Evolutionary conservation across 257 asterid species (phyloP).

Genomic region (Gynochthodes officinalis): DNA sequence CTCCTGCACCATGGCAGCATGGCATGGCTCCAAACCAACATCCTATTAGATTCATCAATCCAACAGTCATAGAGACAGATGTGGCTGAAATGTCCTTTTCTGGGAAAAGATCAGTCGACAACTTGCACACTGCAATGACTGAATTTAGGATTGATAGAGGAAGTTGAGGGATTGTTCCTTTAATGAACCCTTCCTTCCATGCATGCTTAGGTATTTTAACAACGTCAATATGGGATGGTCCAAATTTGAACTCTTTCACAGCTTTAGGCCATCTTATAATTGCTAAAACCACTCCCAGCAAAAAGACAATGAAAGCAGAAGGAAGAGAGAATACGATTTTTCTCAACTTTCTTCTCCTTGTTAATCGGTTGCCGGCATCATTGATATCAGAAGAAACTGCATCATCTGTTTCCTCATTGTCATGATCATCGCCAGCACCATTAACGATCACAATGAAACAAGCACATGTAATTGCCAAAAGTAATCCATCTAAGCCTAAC

Average conservation of each 20-base stretch:
- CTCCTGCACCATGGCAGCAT: constrained; percentile 83
- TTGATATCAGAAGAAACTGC: constrained; percentile 2
- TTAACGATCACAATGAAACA: constrained; percentile 51
- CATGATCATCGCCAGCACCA: constrained; percentile 52
- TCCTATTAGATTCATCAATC: constrained; percentile 69
- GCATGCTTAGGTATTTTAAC: constrained; percentile 49
- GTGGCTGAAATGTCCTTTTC: constrained; percentile 58
- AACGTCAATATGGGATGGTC: constrained; percentile 52
- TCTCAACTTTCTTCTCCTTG: constrained; percentile 19
- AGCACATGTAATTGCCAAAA: constrained; percentile 57
- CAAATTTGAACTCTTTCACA: constrained; percentile 45
- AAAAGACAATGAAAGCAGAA: constrained; percentile 58
- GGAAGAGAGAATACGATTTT: constrained; percentile 46
- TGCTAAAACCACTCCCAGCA: constrained; percentile 56
- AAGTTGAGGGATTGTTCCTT: constrained; percentile 74
- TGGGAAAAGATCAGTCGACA: constrained; percentile 70
- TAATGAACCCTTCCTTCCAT: constrained; percentile 77
- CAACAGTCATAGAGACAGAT: constrained; percentile 63
- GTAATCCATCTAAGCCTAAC: constrained; percentile 70
- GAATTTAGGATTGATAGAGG: constrained; percentile 70
- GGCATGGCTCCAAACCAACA: constrained; percentile 94
- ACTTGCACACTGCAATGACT: constrained; percentile 74
- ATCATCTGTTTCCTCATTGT: constrained; percentile 15
- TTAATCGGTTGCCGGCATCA: not conserved
- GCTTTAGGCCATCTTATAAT: constrained; percentile 61